A percentile compares a stretch with the other conserved stretches of the same genome.
Conservation (phyloP, 2,329 filamentous ascomycete genomes). For the Rutstroemia sp. region DNA sequence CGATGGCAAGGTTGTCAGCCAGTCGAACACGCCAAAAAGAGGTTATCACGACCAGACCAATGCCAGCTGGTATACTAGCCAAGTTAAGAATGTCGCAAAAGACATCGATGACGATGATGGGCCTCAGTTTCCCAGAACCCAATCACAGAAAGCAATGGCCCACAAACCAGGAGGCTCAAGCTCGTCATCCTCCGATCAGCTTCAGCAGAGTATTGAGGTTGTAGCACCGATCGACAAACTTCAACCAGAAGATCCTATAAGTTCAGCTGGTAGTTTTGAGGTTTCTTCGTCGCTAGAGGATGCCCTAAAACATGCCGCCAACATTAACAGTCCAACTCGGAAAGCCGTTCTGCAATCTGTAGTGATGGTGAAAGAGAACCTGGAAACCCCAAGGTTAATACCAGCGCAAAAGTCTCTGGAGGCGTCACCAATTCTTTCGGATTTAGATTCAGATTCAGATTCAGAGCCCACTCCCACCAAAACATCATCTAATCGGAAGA, state of each 20-base stretch:
- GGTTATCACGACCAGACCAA: slow-evolving; percentile 78
- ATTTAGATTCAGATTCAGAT: background rate
- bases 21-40: slow-evolving; percentile 50
- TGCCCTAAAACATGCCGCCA: slow-evolving; percentile 20
- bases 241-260: slow-evolving; percentile 1
- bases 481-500: background rate
- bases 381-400: too few species aligned
- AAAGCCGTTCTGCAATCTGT: background rate
- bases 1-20: slow-evolving; percentile 57
- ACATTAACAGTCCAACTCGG: background rate
- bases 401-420: too few species aligned
- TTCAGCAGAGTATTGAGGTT: slow-evolving; percentile 4
- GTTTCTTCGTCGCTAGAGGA: slow-evolving; percentile 29
- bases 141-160: slow-evolving; percentile 6
- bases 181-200: slow-evolving; percentile 1
- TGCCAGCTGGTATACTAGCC: slow-evolving; percentile 73
- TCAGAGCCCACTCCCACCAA: background rate
- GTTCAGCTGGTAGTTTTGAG: slow-evolving; percentile 24
- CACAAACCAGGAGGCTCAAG: slow-evolving; percentile 11
- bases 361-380: background rate
- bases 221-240: background rate
- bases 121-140: slow-evolving; percentile 23
- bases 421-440: background rate
- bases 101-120: slow-evolving; percentile 37
- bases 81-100: slow-evolving; percentile 45